A percentile compares a stretch with the other conserved stretches of the same genome.
These are phyloP conservation scores for Aaosphaeria pasadenensis DNA, from an alignment of 2,329 filamentous ascomycete genomes.

Conservation along the genomic window DNA sequence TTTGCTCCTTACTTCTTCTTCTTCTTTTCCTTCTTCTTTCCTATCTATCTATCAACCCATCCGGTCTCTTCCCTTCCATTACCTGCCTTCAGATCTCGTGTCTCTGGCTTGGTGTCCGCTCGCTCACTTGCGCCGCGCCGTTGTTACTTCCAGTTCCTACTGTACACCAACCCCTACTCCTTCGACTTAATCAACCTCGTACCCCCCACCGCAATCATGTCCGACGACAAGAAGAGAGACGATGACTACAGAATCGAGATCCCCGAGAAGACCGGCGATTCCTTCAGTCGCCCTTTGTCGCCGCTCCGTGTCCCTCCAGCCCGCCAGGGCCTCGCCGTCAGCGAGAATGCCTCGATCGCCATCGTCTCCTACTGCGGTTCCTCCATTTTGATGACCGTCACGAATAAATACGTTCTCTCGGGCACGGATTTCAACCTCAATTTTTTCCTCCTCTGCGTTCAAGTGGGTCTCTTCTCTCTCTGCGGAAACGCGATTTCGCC, in stretches of 20 bases:
- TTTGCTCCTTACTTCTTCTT: background rate
- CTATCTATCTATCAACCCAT: constrained; percentile 4
- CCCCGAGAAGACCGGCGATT: constrained; percentile 54
- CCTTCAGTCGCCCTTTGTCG: constrained; percentile 13
- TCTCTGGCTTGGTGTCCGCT: constrained; percentile 10
- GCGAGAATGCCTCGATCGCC: constrained; percentile 75
- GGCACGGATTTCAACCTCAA: constrained; percentile 91
- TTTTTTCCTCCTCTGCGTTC: constrained; percentile 88
- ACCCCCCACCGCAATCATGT: constrained; percentile 55
- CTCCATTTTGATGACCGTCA: constrained; percentile 99
- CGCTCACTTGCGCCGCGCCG: constrained; percentile 4
- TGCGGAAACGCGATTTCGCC: background rate
- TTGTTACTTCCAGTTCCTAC: constrained; percentile 4
- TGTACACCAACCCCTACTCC: background rate
- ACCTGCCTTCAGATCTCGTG: constrained; percentile 7
- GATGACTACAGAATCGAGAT: constrained; percentile 66
- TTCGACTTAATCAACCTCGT: background rate
- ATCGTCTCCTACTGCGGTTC: constrained; percentile 89
- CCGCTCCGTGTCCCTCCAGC: constrained; percentile 42
- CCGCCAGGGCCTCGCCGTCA: constrained; percentile 48
- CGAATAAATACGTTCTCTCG: constrained; percentile 97
- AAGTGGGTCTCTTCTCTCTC: constrained; percentile 61
- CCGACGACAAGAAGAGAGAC: constrained; percentile 83
- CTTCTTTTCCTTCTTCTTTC: background rate
- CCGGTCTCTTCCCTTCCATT: background rate